These are phyloP conservation scores for Malassezia brasiliensis DNA, from an alignment of 1,284 basidiomycete genomes.

Conservation along the genomic window DNA sequence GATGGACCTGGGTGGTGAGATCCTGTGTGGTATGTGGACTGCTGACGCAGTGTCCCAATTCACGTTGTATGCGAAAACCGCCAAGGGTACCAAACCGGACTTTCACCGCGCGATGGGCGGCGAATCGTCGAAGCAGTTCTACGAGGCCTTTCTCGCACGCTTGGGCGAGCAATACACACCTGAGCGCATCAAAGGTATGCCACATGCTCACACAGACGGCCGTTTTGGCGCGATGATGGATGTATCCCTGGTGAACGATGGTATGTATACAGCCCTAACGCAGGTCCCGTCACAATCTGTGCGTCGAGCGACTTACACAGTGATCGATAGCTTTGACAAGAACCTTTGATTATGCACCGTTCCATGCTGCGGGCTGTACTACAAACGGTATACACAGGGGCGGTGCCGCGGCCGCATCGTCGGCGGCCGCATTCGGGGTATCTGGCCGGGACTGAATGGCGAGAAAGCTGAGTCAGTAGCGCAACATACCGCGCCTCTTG, in stretches of 20 bases:
- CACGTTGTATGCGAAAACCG: slow-evolving; percentile 37
- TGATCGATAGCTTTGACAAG: slow-evolving; percentile 34
- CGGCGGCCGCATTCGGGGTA: not conserved
- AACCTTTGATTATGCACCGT: not conserved
- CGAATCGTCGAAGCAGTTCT: slow-evolving; percentile 24
- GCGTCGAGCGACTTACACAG: slow-evolving; percentile 13
- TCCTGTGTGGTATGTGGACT: slow-evolving; percentile 28
- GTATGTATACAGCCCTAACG: slow-evolving; percentile 6
- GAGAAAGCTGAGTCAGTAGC: not conserved
- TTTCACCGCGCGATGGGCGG: slow-evolving; percentile 41
- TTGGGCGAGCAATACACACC: slow-evolving; percentile 23
- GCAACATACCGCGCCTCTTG: slow-evolving; percentile 5
- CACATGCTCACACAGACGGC: slow-evolving; percentile 22
- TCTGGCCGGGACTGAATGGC: slow-evolving; percentile 4
- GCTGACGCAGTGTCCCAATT: slow-evolving; percentile 36
- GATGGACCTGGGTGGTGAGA: slow-evolving; percentile 34
- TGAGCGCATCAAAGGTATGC: slow-evolving; percentile 25
- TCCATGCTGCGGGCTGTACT: not conserved
- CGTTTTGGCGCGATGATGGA: slow-evolving; percentile 47
- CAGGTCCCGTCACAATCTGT: slow-evolving; percentile 17
- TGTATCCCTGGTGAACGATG: slow-evolving; percentile 39
- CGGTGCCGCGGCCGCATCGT: not conserved
- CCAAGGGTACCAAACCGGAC: slow-evolving; percentile 44
- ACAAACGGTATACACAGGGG: not conserved
- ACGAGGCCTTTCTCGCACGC: slow-evolving; percentile 29